Evolutionary conservation across 169 alveolate species (phyloP).

Genomic region (Cryptosporidium meleagridis): DNA sequence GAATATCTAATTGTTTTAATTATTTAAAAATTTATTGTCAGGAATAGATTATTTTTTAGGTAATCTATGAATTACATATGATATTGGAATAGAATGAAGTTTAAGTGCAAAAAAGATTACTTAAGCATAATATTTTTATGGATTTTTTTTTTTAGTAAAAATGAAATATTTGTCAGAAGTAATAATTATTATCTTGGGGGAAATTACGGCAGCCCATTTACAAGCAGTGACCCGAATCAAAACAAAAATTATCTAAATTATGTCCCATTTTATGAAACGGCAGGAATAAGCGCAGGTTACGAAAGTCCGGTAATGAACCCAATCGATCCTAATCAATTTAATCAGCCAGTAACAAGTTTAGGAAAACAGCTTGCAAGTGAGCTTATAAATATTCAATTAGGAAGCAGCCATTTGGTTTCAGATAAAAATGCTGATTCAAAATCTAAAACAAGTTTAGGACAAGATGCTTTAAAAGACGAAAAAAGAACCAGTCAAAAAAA

Average conservation of each 20-base stretch:
- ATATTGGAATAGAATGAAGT: neutral
- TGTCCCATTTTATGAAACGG: neutral
- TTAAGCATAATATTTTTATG: neutral
- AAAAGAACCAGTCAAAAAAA: neutral
- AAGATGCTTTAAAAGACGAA: neutral
- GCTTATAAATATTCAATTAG: slow-evolving; percentile 3
- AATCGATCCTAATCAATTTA: neutral
- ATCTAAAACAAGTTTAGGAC: neutral
- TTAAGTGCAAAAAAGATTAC: neutral
- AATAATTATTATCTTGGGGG: neutral
- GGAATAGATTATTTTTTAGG: neutral
- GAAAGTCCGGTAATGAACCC: neutral
- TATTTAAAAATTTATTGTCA: neutral
- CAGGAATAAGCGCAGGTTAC: neutral
- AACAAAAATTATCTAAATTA: neutral
- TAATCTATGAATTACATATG: neutral
- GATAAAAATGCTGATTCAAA: neutral
- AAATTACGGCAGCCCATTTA: neutral
- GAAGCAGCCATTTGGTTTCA: neutral
- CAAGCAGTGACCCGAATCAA: neutral
- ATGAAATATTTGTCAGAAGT: neutral
- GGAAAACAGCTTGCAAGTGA: slow-evolving; percentile 31
- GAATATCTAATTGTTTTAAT: neutral
- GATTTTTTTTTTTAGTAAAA: neutral
- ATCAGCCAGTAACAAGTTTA: slow-evolving; percentile 6